Evolutionary conservation across 805 yeast genomes (phyloP), one percentile per base, ranked within the genome.

Genomic region (Saturnispora zaruensis): DNA sequence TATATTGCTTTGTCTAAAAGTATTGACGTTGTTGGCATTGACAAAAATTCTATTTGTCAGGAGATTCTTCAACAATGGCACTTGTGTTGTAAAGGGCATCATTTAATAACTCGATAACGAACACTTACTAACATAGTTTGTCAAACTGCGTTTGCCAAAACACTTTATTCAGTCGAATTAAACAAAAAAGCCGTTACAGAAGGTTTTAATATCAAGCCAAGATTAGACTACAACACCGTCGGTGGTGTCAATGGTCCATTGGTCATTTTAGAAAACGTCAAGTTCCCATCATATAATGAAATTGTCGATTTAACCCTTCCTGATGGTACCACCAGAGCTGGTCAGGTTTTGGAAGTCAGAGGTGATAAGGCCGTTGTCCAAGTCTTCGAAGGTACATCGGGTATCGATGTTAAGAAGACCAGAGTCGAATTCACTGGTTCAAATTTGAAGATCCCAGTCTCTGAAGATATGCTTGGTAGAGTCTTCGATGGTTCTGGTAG

Each of bases 401-500:
- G 99, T 64, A 87, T 93, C 60, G 99, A 93, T 75, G 98, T 93
- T 55, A 90, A 93, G 74, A 93, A 90, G 74, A 93, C 99, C 46
- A 79, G 89, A 52, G 96, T 95, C 53, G 98, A 95, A 71, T 91
- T 93, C 73, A 90, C 99, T 38, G 99, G 99, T 54, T 82, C 91
- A 67, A 87, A 81, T 69, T 77, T 93, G 76, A 87, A 82, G 69
- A 87, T 93, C 57, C 85, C 98, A 21, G 99, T 93, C 23, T 84
- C 96, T 50, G 99, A 93, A 70, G 99, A 93, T 66, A 84, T 90
- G 77, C 76, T 95, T 65, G 99, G 99, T 57, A 85, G 99, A 76
- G 87, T 93, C 57, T 93, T 93, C 68, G 96, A 93, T 71, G 99
- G 99, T 69, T 90, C 97, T 33, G 99, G 98, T 72, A 82, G 96